Conservation (phyloP, 768 basidiomycete species). For the Cyclocybe aegerita region DNA sequence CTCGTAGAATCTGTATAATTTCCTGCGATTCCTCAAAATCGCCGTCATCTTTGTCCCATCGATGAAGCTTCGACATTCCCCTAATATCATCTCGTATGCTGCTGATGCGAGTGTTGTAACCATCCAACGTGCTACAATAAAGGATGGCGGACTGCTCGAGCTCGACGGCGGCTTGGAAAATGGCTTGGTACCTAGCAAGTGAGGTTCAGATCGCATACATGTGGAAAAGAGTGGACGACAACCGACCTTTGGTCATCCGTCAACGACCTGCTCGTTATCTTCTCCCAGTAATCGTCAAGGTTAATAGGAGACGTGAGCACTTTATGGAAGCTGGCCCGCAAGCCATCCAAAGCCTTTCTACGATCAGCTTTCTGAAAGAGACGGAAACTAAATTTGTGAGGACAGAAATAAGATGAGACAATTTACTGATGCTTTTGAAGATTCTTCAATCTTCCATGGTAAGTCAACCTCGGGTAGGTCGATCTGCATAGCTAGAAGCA, state of each 20-base stretch:
- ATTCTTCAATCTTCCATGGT: slow-evolving; percentile 21
- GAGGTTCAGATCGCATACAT: background rate
- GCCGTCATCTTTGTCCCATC: slow-evolving; percentile 22
- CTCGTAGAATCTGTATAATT: slow-evolving; percentile 29
- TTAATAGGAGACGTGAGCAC: slow-evolving; percentile 26
- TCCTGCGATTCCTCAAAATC: slow-evolving; percentile 41
- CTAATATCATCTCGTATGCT: slow-evolving; percentile 34
- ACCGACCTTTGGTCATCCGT: slow-evolving; percentile 12
- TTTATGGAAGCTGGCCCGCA: slow-evolving; percentile 39
- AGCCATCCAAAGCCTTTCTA: slow-evolving; percentile 31
- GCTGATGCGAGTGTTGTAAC: slow-evolving; percentile 42
- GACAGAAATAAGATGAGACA: background rate
- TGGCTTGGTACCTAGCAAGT: slow-evolving; percentile 34
- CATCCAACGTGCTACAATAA: slow-evolving; percentile 48
- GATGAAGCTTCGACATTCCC: slow-evolving; percentile 23
- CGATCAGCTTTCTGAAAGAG: slow-evolving; percentile 31
- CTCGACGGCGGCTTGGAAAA: slow-evolving; percentile 40
- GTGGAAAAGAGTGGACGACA: background rate
- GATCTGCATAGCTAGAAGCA: background rate
- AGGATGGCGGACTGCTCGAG: slow-evolving; percentile 49
- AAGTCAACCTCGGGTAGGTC: slow-evolving; percentile 19
- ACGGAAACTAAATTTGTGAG: background rate
- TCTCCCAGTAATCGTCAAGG: slow-evolving; percentile 17
- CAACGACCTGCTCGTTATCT: slow-evolving; percentile 5
- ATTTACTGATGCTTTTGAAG: slow-evolving; percentile 20